Percentiles rank a stretch among this genome's conserved stretches.
These are phyloP conservation scores for Hydnomerulius pinastri DNA, from an alignment of 768 basidiomycete species.

Conservation along the genomic window DNA sequence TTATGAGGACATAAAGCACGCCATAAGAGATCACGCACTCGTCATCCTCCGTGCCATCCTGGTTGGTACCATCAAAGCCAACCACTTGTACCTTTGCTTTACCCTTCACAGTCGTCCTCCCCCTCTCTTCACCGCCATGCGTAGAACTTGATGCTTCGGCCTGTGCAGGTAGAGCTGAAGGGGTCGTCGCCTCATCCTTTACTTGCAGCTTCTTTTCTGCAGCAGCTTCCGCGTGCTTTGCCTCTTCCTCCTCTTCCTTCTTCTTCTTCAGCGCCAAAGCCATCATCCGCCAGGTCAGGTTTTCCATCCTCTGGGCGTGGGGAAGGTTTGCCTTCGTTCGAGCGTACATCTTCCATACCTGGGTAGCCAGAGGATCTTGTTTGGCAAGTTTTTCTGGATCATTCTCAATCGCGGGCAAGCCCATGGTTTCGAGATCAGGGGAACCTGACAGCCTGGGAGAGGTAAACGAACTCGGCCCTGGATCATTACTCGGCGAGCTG, in stretches of 20 bases:
- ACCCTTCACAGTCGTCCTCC: conserved; percentile 78
- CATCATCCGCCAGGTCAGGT: conserved; percentile 99
- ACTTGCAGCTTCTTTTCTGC: conserved; percentile 15
- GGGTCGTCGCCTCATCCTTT: conserved; percentile 20
- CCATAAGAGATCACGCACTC: conserved; percentile 56
- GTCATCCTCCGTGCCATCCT: conserved; percentile 69
- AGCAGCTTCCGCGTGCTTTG: conserved; percentile 6
- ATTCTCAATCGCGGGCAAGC: conserved; percentile 42
- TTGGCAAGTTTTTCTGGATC: conserved; percentile 70
- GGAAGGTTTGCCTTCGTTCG: conserved; percentile 87
- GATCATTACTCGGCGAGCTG: conserved; percentile 25
- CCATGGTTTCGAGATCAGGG: conserved; percentile 56
- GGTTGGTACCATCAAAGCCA: conserved; percentile 77
- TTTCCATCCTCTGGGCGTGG: conserved; percentile 96
- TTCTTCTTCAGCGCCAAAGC: conserved; percentile 90
- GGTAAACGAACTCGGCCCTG: conserved; percentile 54
- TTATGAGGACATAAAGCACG: conserved; percentile 23
- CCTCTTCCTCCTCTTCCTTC: conserved; percentile 66
- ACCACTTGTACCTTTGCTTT: conserved; percentile 77
- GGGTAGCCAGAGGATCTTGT: conserved; percentile 90
- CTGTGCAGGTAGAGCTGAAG: conserved; percentile 6
- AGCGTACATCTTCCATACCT: conserved; percentile 97
- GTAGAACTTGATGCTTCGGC: conserved; percentile 4
- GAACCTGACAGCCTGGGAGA: conserved; percentile 70
- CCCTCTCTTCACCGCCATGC: conserved; percentile 51